Percentiles rank a stretch among this genome's conserved stretches.
phyloP scores from a whole-genome alignment of 2,329 filamentous ascomycete species.

The Nigrospora osmanthi region DNA sequence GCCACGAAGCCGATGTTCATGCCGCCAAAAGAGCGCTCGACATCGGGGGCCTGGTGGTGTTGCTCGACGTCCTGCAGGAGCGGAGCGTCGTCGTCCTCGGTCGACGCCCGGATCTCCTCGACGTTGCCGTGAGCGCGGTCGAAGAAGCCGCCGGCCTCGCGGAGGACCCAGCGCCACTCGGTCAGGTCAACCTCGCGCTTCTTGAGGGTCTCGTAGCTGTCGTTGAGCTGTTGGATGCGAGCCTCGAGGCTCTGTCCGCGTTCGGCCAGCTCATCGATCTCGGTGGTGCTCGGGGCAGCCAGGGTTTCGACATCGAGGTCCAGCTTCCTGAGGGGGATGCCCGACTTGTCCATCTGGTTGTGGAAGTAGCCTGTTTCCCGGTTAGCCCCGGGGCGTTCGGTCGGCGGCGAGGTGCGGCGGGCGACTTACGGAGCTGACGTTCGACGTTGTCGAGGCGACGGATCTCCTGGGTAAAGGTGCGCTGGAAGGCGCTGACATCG shows the following conservation, averaged over 20 bases:
- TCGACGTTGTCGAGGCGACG: constrained; percentile 96
- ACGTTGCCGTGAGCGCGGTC: constrained; percentile 93
- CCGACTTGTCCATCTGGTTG: constrained; percentile 87
- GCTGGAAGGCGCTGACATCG: constrained; percentile 87
- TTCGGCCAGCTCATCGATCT: constrained; percentile 93
- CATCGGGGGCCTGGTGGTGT: constrained; percentile 58
- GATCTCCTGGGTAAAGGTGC: constrained; percentile 96
- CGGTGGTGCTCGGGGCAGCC: constrained; percentile 79
- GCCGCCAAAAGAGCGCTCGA: constrained; percentile 81
- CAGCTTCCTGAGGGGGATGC: constrained; percentile 78
- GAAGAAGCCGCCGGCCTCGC: constrained; percentile 95
- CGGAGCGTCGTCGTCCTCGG: constrained; percentile 86
- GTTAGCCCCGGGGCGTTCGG: constrained; percentile 20
- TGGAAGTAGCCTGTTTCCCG: constrained; percentile 73
- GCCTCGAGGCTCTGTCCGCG: constrained; percentile 89
- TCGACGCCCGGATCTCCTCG: constrained; percentile 89
- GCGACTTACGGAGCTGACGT: constrained; percentile 78
- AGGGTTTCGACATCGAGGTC: constrained; percentile 85
- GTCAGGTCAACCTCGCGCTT: constrained; percentile 94
- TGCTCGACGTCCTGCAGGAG: constrained; percentile 90
- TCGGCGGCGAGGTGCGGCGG: background rate
- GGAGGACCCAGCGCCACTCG: constrained; percentile 96
- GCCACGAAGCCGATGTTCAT: constrained; percentile 99
- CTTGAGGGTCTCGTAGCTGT: constrained; percentile 97
- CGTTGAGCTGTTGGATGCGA: constrained; percentile 83